Conservation (phyloP, 1,284 basidiomycete species). For the Pisolithus thermaeus region DNA sequence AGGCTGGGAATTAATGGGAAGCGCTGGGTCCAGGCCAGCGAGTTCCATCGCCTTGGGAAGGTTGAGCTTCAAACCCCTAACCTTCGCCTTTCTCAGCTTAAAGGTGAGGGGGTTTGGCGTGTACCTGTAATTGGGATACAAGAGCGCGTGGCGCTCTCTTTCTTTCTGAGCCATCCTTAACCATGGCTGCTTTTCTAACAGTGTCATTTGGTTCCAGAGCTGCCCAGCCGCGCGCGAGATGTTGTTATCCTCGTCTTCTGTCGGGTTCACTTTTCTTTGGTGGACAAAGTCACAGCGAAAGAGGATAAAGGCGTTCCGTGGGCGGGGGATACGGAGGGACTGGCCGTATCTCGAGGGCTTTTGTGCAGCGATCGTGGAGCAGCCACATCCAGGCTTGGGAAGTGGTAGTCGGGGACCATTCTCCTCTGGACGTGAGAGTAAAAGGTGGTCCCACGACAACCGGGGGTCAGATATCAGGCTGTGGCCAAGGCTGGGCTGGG, state of each 20-base stretch:
- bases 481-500: conserved; percentile 6
- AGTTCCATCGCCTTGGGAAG: conserved; percentile 25
- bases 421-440: background rate
- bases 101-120: conserved; percentile 22
- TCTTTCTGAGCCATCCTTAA: conserved; percentile 42
- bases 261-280: conserved; percentile 38
- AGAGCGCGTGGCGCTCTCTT: conserved; percentile 39
- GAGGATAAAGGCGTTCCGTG: conserved; percentile 83
- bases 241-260: conserved; percentile 50
- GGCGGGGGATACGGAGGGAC: conserved; percentile 63
- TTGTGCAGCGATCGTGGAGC: conserved; percentile 16
- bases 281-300: conserved; percentile 65
- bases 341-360: conserved; percentile 16
- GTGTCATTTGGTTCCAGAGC: conserved; percentile 47
- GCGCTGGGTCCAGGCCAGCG: conserved; percentile 23
- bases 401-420: conserved; percentile 6
- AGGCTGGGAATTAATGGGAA: conserved; percentile 2
- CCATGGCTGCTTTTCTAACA: conserved; percentile 43
- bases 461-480: conserved; percentile 7
- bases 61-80: background rate
- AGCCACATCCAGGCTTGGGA: conserved; percentile 14
- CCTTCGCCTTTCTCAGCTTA: conserved; percentile 20
- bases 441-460: conserved; percentile 1
- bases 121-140: conserved; percentile 48
- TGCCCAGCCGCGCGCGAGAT: conserved; percentile 52